phyloP scores from a whole-genome alignment of 228 moss, liverwort and hornwort genomes.

The Sphagnum magellanicum region DNA sequence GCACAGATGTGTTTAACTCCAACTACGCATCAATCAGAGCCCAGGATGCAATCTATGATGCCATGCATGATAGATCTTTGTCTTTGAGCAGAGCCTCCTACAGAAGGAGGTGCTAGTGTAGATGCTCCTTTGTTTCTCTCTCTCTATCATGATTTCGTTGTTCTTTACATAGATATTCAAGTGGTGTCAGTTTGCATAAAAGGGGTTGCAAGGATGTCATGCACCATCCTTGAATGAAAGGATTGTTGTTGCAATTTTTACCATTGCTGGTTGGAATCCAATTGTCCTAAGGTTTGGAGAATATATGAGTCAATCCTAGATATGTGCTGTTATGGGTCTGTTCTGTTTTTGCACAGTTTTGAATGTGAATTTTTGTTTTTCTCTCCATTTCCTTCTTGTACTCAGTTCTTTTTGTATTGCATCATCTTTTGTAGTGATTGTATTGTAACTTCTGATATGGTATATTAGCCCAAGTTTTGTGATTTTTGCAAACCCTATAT shows the following conservation, averaged over 20 bases:
- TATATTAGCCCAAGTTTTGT: too few species aligned
- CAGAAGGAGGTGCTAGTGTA: conserved; percentile 23
- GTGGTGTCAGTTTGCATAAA: conserved; percentile 61
- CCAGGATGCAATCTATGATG: conserved; percentile 74
- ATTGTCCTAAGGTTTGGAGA: conserved; percentile 45
- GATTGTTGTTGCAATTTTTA: conserved; percentile 75
- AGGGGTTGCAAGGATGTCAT: conserved; percentile 60
- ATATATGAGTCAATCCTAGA: too few species aligned
- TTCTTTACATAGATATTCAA: conserved; percentile 67
- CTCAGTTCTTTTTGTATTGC: too few species aligned
- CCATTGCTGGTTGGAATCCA: conserved; percentile 81
- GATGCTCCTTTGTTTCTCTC: conserved; percentile 60
- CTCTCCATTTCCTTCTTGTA: too few species aligned
- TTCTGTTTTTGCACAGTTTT: too few species aligned
- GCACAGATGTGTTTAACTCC: conserved; percentile 32
- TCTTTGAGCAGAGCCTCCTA: conserved; percentile 51
- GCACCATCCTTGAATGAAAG: conserved; percentile 69
- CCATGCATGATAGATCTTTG: conserved; percentile 51
- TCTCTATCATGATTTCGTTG: conserved; percentile 42
- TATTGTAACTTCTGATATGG: too few species aligned
- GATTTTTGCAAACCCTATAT: too few species aligned
- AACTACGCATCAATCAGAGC: conserved; percentile 40
- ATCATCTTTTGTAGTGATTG: too few species aligned
- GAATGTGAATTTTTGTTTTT: too few species aligned
- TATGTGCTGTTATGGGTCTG: too few species aligned